Percentiles rank a stretch among this genome's conserved stretches.
Evolutionary conservation across 495 filamentous ascomycete species (phyloP).

Genomic region (Evernia prunastri): DNA sequence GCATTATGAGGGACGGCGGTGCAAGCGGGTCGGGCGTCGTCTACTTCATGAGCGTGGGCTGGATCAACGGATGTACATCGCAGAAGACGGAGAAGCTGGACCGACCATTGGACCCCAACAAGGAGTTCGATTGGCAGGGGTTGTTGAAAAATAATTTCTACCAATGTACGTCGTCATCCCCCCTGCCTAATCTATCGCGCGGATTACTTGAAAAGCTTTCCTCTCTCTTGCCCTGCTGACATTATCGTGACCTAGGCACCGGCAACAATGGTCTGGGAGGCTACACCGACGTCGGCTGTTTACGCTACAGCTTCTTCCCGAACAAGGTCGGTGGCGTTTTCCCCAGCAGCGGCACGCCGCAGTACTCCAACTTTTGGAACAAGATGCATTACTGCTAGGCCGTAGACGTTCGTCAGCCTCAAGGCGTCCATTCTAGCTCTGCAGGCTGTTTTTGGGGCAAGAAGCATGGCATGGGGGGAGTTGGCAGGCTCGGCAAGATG

Average conservation of each 20-base stretch:
- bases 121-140: not conserved
- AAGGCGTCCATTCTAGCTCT: too few species aligned
- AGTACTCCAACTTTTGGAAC: conserved; percentile 4
- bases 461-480: too few species aligned
- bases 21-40: not conserved
- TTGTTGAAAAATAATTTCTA: conserved; percentile 8
- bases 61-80: conserved; percentile 4
- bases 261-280: conserved; percentile 19
- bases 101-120: conserved; percentile 1
- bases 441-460: too few species aligned
- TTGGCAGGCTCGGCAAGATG: too few species aligned
- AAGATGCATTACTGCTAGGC: too few species aligned
- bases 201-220: not conserved
- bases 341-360: not conserved
- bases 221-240: not conserved
- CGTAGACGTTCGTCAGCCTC: too few species aligned
- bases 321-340: conserved; percentile 19
- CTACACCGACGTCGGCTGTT: conserved; percentile 20
- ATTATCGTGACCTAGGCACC: conserved; percentile 14
- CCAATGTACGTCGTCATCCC: conserved; percentile 7
- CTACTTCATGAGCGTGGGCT: conserved; percentile 13
- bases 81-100: conserved; percentile 1
- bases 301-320: conserved; percentile 22
- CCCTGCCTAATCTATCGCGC: not conserved
- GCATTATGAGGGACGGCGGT: too few species aligned